These are phyloP conservation scores for Coemansia aciculifera DNA, from an alignment of 192 early-diverging fungal species.

Conservation along the genomic window DNA sequence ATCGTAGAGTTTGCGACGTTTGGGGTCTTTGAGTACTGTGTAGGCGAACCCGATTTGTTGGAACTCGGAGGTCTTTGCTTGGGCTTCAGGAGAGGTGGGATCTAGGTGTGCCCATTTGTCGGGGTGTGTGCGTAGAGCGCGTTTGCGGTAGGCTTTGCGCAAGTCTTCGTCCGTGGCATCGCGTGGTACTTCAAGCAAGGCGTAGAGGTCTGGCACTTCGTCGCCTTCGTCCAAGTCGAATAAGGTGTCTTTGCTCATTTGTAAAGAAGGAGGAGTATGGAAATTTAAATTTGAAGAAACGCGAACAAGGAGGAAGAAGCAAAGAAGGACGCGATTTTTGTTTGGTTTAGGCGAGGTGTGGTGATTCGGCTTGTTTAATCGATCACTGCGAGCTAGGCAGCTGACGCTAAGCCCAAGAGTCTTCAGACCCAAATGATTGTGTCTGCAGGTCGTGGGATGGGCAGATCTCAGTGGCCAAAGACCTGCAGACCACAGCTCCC, in stretches of 20 bases:
- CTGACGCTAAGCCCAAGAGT: not conserved
- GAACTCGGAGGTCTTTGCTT: constrained; percentile 63
- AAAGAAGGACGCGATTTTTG: not conserved
- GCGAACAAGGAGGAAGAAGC: not conserved
- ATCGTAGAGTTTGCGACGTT: constrained; percentile 69
- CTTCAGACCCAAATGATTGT: constrained; percentile 1
- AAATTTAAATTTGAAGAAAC: too few species aligned
- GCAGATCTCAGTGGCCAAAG: not conserved
- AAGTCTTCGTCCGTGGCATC: constrained; percentile 78
- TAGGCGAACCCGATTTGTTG: constrained; percentile 77
- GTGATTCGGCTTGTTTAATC: not conserved
- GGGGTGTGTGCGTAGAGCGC: constrained; percentile 86
- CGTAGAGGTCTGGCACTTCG: constrained; percentile 75
- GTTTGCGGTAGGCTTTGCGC: constrained; percentile 88
- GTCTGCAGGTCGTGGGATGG: constrained; percentile 17
- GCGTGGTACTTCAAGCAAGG: constrained; percentile 67
- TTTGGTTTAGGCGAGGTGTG: not conserved
- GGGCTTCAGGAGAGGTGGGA: constrained; percentile 17
- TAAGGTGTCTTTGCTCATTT: constrained; percentile 27
- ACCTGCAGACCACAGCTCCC: not conserved
- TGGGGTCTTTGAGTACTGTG: constrained; percentile 68
- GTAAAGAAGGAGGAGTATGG: not conserved
- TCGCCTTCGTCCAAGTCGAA: constrained; percentile 31
- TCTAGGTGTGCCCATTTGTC: constrained; percentile 77
- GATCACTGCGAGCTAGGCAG: not conserved